Evolutionary conservation across 306 rosid genomes (phyloP).

Genomic region (Pueraria montana): DNA sequence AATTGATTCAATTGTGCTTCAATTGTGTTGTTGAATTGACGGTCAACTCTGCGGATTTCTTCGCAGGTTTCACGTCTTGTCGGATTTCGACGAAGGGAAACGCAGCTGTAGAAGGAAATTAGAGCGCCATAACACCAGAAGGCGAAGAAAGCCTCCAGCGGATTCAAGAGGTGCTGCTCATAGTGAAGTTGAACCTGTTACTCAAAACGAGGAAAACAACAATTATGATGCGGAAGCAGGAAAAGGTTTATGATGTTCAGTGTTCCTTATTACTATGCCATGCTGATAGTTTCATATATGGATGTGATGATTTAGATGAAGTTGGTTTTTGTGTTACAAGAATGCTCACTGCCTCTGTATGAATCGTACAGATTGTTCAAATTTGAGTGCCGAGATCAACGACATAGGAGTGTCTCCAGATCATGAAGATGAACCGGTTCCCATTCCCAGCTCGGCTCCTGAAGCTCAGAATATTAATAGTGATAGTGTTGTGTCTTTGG

Average conservation of each 20-base stretch:
- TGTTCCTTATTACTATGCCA: background rate
- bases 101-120: slow-evolving; percentile 95
- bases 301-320: background rate
- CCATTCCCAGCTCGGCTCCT: slow-evolving; percentile 57
- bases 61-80: slow-evolving; percentile 78
- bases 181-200: slow-evolving; percentile 60
- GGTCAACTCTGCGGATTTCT: background rate
- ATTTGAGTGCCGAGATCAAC: slow-evolving; percentile 57
- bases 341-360: slow-evolving; percentile 32
- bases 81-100: slow-evolving; percentile 97
- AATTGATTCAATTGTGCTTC: background rate
- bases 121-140: slow-evolving; percentile 91
- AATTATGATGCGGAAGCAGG: slow-evolving; percentile 61
- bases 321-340: slow-evolving; percentile 31
- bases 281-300: background rate
- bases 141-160: slow-evolving; percentile 72
- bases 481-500: slow-evolving; percentile 58
- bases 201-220: slow-evolving; percentile 61
- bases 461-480: slow-evolving; percentile 57
- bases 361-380: slow-evolving; percentile 64
- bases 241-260: slow-evolving; percentile 58
- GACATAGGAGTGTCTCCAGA: slow-evolving; percentile 62
- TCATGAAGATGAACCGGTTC: slow-evolving; percentile 64
- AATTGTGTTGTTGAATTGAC: no score
- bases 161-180: slow-evolving; percentile 53